Conservation (phyloP, 768 basidiomycete genomes). For the Butyriboletus loyo region DNA sequence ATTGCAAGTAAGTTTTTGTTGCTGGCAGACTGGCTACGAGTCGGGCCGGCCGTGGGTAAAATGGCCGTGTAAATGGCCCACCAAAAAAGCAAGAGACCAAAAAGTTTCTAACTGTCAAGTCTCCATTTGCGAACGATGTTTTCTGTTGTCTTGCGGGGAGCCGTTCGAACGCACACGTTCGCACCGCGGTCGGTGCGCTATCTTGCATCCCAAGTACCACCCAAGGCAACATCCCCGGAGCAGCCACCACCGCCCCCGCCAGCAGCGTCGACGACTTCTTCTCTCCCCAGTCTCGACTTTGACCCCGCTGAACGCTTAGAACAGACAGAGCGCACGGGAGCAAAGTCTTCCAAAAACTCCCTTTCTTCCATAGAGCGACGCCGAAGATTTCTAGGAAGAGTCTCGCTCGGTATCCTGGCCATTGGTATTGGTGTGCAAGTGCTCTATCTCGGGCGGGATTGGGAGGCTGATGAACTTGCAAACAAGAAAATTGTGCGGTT, state of each 20-base stretch:
- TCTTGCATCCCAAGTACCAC: conserved; percentile 20
- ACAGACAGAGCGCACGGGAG: conserved; percentile 60
- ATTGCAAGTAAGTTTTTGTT: too few species aligned
- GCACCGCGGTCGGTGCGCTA: conserved; percentile 19
- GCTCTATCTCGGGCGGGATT: conserved; percentile 73
- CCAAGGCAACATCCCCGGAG: conserved; percentile 9
- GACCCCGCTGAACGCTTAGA: conserved; percentile 45
- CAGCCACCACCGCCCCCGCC: conserved; percentile 5
- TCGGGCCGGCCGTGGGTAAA: not conserved
- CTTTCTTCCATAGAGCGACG: conserved; percentile 76
- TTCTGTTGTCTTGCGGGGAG: conserved; percentile 22
- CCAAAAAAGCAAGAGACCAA: not conserved
- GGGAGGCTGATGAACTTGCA: conserved; percentile 70
- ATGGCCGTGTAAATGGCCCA: not conserved
- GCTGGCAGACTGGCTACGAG: too few species aligned
- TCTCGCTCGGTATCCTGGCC: conserved; percentile 51
- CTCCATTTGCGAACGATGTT: conserved; percentile 16
- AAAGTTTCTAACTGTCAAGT: not conserved
- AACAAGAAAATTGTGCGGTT: conserved; percentile 56
- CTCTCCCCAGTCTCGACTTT: conserved; percentile 61
- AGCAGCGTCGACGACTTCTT: conserved; percentile 1
- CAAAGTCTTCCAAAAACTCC: conserved; percentile 72
- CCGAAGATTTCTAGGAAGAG: conserved; percentile 53
- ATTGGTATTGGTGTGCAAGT: conserved; percentile 56
- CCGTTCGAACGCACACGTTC: conserved; percentile 17